A percentile compares a stretch with the other conserved stretches of the same genome.
Evolutionary conservation across 352 stramenopile genomes (phyloP).

Genomic region (Plasmopara muralis): DNA sequence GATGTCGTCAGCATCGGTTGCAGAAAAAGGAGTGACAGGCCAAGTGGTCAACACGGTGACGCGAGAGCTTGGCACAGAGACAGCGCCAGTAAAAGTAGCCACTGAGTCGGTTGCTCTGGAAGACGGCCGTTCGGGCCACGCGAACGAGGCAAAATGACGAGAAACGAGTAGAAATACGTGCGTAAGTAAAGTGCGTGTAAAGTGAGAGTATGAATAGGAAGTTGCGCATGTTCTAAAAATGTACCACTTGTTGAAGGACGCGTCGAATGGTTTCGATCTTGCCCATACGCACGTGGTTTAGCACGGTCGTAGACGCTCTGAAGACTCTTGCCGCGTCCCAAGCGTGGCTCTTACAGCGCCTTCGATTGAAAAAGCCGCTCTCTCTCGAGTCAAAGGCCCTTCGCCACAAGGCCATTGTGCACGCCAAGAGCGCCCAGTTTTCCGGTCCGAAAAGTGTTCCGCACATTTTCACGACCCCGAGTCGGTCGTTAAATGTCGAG

Average conservation of each 20-base stretch:
- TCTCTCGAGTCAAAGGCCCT: slow-evolving; percentile 14
- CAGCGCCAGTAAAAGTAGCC: not conserved
- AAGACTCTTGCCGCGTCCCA: not conserved
- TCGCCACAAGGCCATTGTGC: slow-evolving; percentile 21
- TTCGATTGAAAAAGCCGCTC: slow-evolving; percentile 17
- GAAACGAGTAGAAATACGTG: not conserved
- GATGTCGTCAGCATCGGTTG: slow-evolving; percentile 12
- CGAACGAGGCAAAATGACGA: not conserved
- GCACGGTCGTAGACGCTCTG: not conserved
- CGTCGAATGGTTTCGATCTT: not conserved
- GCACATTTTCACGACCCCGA: slow-evolving; percentile 37
- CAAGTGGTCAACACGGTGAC: not conserved
- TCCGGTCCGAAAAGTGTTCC: slow-evolving; percentile 19
- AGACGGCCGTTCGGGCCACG: not conserved
- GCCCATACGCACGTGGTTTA: not conserved
- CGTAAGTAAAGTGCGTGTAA: not conserved
- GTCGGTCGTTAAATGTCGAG: slow-evolving; percentile 43
- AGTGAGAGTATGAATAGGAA: not conserved
- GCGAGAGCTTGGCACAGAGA: not conserved
- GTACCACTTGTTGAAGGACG: not conserved
- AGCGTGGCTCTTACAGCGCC: slow-evolving; percentile 3
- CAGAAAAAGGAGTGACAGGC: slow-evolving; percentile 9
- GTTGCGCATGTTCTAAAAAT: not conserved
- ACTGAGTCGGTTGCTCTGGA: not conserved
- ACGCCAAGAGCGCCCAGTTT: slow-evolving; percentile 10